Evolutionary conservation across 306 rosid species (phyloP).

Genomic region (Vachellia pachyceras): DNA sequence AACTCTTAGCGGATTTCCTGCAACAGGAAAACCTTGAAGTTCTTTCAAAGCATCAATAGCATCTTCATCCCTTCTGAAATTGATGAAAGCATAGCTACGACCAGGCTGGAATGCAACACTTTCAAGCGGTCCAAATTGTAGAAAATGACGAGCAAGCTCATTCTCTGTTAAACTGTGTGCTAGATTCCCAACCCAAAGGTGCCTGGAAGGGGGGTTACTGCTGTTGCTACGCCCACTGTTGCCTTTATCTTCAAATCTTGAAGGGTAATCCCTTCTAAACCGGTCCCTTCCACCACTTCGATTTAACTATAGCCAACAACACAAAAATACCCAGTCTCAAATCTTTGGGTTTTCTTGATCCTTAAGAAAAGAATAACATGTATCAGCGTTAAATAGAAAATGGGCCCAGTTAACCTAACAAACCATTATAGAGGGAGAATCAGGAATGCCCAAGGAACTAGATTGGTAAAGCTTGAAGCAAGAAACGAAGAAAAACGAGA

Average conservation of each 20-base stretch:
- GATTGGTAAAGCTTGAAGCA: background rate
- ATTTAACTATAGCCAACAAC: constrained; percentile 41
- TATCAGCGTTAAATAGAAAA: background rate
- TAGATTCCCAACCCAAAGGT: constrained; percentile 92
- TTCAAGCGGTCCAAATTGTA: constrained; percentile 74
- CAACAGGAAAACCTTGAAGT: constrained; percentile 75
- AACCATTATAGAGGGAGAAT: constrained; percentile 3
- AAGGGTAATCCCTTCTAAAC: constrained; percentile 56
- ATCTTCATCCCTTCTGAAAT: constrained; percentile 77
- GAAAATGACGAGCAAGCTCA: constrained; percentile 70
- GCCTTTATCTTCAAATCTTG: constrained; percentile 50
- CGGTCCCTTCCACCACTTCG: constrained; percentile 57
- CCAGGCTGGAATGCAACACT: constrained; percentile 85
- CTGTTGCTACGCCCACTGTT: constrained; percentile 46
- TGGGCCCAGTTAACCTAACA: background rate
- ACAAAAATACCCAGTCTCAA: constrained; percentile 22
- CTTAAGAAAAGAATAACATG: constrained; percentile 23
- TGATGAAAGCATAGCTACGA: constrained; percentile 85
- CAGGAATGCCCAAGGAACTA: background rate
- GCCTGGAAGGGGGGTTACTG: constrained; percentile 74
- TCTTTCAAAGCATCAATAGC: constrained; percentile 78
- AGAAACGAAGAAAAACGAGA: background rate
- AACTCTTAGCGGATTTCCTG: constrained; percentile 85
- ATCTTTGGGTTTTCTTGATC: background rate
- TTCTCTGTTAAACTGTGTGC: constrained; percentile 64